phyloP scores from a whole-genome alignment of 2,329 filamentous ascomycete genomes.

The Calonectria fujianensis region DNA sequence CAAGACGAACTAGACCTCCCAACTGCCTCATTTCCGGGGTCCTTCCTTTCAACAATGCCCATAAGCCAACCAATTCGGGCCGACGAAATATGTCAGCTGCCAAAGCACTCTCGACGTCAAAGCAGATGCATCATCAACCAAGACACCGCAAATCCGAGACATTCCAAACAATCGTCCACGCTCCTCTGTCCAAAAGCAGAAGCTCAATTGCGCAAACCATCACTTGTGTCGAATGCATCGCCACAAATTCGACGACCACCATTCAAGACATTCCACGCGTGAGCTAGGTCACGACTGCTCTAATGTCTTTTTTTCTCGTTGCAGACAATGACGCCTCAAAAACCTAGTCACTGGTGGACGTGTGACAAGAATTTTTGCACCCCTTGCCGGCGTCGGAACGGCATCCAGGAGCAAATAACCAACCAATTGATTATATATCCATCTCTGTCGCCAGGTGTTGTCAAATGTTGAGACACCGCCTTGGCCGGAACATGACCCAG shows the following conservation, averaged over 20 bases:
- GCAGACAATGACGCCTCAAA: conserved; percentile 41
- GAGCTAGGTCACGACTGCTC: conserved; percentile 47
- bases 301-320: conserved; percentile 47
- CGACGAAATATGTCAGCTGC: conserved; percentile 53
- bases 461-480: not conserved
- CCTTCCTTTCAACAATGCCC: conserved; percentile 47
- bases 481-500: not conserved
- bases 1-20: conserved; percentile 46
- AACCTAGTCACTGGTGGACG: conserved; percentile 46
- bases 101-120: conserved; percentile 41
- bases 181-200: conserved; percentile 48
- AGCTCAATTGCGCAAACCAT: conserved; percentile 50
- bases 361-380: conserved; percentile 49
- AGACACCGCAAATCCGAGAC: conserved; percentile 3
- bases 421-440: not conserved
- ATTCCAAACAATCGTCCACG: conserved; percentile 16
- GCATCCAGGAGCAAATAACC: conserved; percentile 31
- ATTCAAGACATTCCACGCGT: conserved; percentile 45
- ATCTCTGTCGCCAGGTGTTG: not conserved
- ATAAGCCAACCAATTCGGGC: conserved; percentile 48
- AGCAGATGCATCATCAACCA: conserved; percentile 38
- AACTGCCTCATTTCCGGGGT: conserved; percentile 49
- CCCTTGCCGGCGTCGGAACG: conserved; percentile 46
- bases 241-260: conserved; percentile 40
- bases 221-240: conserved; percentile 42